These are phyloP conservation scores for Pyrrhoderma lamaoense DNA, from an alignment of 1,284 basidiomycete genomes.

Conservation along the genomic window DNA sequence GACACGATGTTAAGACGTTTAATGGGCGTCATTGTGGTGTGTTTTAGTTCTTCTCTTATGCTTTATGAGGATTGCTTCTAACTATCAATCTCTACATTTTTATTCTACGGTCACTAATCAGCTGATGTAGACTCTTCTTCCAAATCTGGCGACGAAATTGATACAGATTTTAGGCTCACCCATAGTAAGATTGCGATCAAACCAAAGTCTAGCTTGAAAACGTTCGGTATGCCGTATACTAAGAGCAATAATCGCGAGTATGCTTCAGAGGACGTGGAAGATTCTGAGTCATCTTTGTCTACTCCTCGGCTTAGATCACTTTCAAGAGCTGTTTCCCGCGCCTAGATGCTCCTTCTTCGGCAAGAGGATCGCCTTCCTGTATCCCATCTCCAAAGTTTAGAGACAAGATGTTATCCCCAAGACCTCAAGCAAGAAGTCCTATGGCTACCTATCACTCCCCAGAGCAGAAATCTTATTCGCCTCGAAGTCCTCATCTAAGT, in stretches of 20 bases:
- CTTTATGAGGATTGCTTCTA: no score
- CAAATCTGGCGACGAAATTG: no score
- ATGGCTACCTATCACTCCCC: not conserved
- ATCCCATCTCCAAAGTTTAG: constrained; percentile 5
- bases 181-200: not conserved
- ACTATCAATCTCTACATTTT: no score
- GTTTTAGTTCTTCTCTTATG: no score
- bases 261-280: constrained; percentile 4
- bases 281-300: constrained; percentile 6
- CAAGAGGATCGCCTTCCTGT: not conserved
- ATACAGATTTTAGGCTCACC: no score
- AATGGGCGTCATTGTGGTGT: no score
- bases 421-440: not conserved
- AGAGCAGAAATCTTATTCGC: not conserved
- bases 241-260: not conserved
- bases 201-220: constrained; percentile 1
- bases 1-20: no score
- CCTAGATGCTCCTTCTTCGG: not conserved
- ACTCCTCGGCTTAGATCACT: constrained; percentile 10
- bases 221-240: not conserved
- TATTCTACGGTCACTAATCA: no score
- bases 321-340: not conserved
- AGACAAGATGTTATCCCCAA: not conserved
- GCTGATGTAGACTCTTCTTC: no score
- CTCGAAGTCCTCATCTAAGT: not conserved